Conservation (phyloP, 1,139 yeast species). For the Hansenula sp. region DNA sequence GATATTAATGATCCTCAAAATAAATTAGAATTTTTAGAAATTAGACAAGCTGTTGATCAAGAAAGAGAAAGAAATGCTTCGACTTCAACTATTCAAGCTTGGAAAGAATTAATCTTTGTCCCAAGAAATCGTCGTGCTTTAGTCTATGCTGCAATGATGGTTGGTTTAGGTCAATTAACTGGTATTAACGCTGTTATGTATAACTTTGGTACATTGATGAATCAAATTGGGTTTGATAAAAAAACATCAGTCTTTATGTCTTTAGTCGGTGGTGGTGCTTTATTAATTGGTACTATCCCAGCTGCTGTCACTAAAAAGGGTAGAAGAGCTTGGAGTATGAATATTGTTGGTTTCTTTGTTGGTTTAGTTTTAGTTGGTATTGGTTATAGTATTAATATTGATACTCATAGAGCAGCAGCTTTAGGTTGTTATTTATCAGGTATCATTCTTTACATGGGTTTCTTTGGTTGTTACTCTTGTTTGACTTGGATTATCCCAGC, state of each 20-base stretch:
- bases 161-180: conserved; percentile 51
- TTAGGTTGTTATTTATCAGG: conserved; percentile 56
- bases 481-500: conserved; percentile 55
- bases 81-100: conserved; percentile 28
- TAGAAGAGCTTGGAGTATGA: conserved; percentile 33
- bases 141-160: conserved; percentile 50
- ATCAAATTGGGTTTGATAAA: conserved; percentile 37
- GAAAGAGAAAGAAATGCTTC: conserved; percentile 30
- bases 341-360: conserved; percentile 46
- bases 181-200: conserved; percentile 56
- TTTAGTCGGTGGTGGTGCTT: conserved; percentile 58
- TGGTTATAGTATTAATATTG: conserved; percentile 39
- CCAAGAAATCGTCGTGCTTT: conserved; percentile 58
- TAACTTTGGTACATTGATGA: conserved; percentile 51
- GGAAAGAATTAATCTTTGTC: conserved; percentile 45
- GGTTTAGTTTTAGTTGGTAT: conserved; percentile 55
- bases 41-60: conserved; percentile 31
- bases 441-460: conserved; percentile 56
- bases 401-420: conserved; percentile 39
- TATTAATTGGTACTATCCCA: conserved; percentile 56
- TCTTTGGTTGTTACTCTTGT: conserved; percentile 62
- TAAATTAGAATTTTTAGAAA: conserved; percentile 49
- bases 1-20: conserved; percentile 35
- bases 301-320: conserved; percentile 51
- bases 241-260: conserved; percentile 50